Percentiles rank a stretch among this genome's conserved stretches.
These are phyloP conservation scores for Monosporascus sp. DNA, from an alignment of 2,329 filamentous ascomycete genomes.

Conservation along the genomic window DNA sequence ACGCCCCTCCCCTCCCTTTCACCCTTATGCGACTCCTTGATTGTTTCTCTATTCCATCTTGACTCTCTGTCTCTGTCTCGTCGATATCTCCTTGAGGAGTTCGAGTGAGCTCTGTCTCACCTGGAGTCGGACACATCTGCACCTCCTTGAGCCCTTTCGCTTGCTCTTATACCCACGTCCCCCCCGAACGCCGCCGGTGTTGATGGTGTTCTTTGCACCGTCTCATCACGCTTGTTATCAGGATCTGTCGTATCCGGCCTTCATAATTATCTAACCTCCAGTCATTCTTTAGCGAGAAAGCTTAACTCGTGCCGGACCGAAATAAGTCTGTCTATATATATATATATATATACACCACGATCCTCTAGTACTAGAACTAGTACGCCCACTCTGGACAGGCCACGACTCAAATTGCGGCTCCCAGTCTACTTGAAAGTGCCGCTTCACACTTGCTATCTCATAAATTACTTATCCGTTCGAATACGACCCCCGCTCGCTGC, in stretches of 20 bases:
- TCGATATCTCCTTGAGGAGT: constrained; percentile 19
- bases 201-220: constrained; percentile 15
- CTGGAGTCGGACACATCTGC: constrained; percentile 18
- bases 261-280: constrained; percentile 24
- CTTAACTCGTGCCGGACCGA: constrained; percentile 1
- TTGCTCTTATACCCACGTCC: constrained; percentile 26
- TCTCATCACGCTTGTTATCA: constrained; percentile 25
- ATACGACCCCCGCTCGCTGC: constrained; percentile 5
- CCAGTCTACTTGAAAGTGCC: neutral
- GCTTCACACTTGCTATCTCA: constrained; percentile 1
- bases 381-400: neutral
- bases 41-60: constrained; percentile 27
- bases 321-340: constrained; percentile 3
- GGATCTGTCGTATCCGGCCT: constrained; percentile 14
- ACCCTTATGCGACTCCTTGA: constrained; percentile 25
- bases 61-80: constrained; percentile 27
- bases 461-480: constrained; percentile 12
- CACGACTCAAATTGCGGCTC: neutral
- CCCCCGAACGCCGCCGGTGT: constrained; percentile 11
- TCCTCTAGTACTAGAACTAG: neutral
- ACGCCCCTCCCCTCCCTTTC: constrained; percentile 28
- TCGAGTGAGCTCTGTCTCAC: constrained; percentile 29
- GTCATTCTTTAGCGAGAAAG: constrained; percentile 24
- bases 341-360: constrained; percentile 1
- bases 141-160: constrained; percentile 10